Base-by-base conservation (phyloP, 495 filamentous ascomycete species). In the Annulohypoxylon maeteangense region DNA sequence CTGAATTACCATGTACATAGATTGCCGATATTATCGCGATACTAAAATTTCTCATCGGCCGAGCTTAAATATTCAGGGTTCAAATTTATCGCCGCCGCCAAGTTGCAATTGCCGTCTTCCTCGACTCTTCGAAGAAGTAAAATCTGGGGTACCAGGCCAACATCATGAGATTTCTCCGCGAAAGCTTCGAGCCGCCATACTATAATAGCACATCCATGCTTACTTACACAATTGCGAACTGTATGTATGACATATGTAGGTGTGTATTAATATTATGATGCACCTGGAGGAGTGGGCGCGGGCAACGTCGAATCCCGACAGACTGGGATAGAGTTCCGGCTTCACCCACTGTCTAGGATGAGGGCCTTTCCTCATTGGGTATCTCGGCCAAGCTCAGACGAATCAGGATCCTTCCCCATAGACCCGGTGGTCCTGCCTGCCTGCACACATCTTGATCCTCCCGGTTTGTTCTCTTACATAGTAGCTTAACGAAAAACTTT, bases 241-340 rank as follows among this genome's bases (percentile, higher is more conserved):
- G n/a, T n/a, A n/a, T n/a, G n/a, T n/a, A n/a, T n/a, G n/a, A n/a
- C n/a, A n/a, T n/a, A n/a, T n/a, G n/a, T n/a, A n/a, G n/a, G n/a
- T 29, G 29, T 25, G 20, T 27, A 70, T 32, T 45, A 20, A 42
- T 66, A 66, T 61, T 56, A 62, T 57, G 57, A 67, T 65, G 62
- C 48, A 62, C 57, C 38, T 65, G 18, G 29, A 40, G 20, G 56
- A 22, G 18, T 12, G 38, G n/a, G 57, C 38, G 48, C 29, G 55
- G 51, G 47, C 12, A 11, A 53, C 36, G 14, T 65, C 58, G 42
- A 11, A 68, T 65, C 54, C 70, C 70, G 70, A 69, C 65, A 73
- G 56, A 48, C 70, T 73, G 70, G 70, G 70, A 68, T 73, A 27
- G 47, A 62, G 60, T 73, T 73, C 70, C 70, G 70, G 56, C 60